Evolutionary conservation across 257 asterid species (phyloP), one percentile per base, ranked within the genome.

Genomic region (Orobanche coerulescens): DNA sequence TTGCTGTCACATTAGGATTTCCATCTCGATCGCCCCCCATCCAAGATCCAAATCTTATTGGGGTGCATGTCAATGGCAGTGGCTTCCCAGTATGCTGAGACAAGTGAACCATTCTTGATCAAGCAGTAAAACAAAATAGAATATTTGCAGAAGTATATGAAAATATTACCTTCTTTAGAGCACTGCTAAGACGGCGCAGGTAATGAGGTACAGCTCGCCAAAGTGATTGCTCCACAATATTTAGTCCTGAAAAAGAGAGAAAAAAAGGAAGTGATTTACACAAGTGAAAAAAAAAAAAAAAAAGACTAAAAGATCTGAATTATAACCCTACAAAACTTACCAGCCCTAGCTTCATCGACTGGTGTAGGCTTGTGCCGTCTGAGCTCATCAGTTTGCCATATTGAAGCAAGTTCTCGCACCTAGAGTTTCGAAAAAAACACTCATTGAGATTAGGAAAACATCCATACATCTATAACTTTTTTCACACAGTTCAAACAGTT

Each of bases 1-100:
- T 86, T 72, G 96, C 84, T 2, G 98, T 92, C 71, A 92, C 98
- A 64, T 86, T 92, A 67, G 97, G 98, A 75, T 92, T 92, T 74
- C 98, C 98, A 79, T 92, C 97, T 67, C 97, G 85, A 77, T 92
- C 98, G 20, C 96, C 98, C n/a, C 98, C 98, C 95, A 88, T 92
- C 96, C 98, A 92, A 28, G 98, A 92, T 36, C 98, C 98, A 80
- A 88, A 92, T 78, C 81, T 88, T 78, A 92, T 92, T 8, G 98
- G 98, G 34, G 98, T 92, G 82, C 95, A 81, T 37, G 95, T 88
- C 85, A 88, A 70, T 49, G 96, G 98, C 65, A 92, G 94, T 47
- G 95, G 84, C 73, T 56, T 84, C 70, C 98, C 96, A 44, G 96
- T 84, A 69, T 88, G 95, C 98, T 92, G 87, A 61, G 68, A 61